Evolutionary conservation across 306 rosid species (phyloP).

Genomic region (Hippophae rhamnoides): DNA sequence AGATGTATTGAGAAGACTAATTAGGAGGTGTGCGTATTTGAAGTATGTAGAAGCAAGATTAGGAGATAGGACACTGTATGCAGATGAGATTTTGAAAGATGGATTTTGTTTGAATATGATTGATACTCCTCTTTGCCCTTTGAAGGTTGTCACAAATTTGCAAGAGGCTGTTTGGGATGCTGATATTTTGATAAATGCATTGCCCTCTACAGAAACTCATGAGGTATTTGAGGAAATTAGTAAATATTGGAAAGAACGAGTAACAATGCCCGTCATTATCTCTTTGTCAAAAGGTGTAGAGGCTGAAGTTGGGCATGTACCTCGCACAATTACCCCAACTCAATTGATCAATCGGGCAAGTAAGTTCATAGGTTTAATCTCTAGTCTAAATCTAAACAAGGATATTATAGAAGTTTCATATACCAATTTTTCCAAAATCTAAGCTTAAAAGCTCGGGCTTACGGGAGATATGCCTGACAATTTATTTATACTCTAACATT

Average conservation of each 20-base stretch:
- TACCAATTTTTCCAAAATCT: too few species aligned
- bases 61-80: constrained; percentile 69
- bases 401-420: too few species aligned
- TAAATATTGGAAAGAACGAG: constrained; percentile 84
- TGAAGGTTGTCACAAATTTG: constrained; percentile 88
- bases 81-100: constrained; percentile 90
- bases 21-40: constrained; percentile 83
- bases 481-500: too few species aligned
- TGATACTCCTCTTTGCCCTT: constrained; percentile 84
- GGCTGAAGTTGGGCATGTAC: constrained; percentile 74
- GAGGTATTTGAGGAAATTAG: constrained; percentile 72
- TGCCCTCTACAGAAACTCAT: constrained; percentile 78
- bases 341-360: constrained; percentile 81
- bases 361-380: constrained; percentile 23
- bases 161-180: constrained; percentile 99
- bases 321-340: constrained; percentile 77
- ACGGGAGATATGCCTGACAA: too few species aligned
- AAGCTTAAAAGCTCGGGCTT: too few species aligned
- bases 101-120: constrained; percentile 94
- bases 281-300: constrained; percentile 93
- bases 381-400: too few species aligned
- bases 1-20: constrained; percentile 81
- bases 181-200: constrained; percentile 76
- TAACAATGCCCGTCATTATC: constrained; percentile 63
- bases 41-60: constrained; percentile 87